These are phyloP conservation scores for Calocybe cyanea DNA, from an alignment of 768 basidiomycete genomes.

Conservation along the genomic window DNA sequence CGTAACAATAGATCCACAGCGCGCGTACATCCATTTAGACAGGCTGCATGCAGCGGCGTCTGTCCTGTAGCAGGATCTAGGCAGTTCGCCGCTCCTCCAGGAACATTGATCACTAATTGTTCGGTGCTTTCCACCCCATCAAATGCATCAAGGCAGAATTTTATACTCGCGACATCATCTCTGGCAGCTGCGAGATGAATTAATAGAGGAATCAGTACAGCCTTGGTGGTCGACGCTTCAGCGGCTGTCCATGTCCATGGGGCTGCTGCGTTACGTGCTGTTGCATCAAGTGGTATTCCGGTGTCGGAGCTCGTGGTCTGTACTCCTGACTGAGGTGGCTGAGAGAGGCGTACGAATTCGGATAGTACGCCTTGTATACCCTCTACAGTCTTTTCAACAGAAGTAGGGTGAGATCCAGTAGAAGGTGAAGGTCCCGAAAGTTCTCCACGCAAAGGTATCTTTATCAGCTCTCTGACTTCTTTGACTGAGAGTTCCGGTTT, in stretches of 20 bases:
- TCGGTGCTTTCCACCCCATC: slow-evolving; percentile 21
- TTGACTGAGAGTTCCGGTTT: slow-evolving; percentile 69
- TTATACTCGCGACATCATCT: slow-evolving; percentile 61
- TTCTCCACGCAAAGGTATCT: slow-evolving; percentile 83
- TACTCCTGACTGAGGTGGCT: slow-evolving; percentile 30
- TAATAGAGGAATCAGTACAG: slow-evolving; percentile 70
- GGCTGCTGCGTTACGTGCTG: slow-evolving; percentile 47
- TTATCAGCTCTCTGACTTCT: slow-evolving; percentile 73
- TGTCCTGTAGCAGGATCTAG: slow-evolving; percentile 67
- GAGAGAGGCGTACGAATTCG: slow-evolving; percentile 64
- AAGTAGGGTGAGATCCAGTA: slow-evolving; percentile 37
- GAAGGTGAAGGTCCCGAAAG: slow-evolving; percentile 56
- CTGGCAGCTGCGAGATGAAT: slow-evolving; percentile 75
- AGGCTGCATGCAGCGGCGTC: slow-evolving; percentile 77
- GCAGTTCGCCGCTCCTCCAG: slow-evolving; percentile 71
- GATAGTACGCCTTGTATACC: slow-evolving; percentile 62
- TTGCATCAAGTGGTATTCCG: slow-evolving; percentile 29
- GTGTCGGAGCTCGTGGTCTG: slow-evolving; percentile 31
- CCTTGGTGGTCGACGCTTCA: slow-evolving; percentile 67
- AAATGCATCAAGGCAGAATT: slow-evolving; percentile 50
- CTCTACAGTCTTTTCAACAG: slow-evolving; percentile 47
- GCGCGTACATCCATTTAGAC: slow-evolving; percentile 56
- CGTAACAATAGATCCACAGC: slow-evolving; percentile 51
- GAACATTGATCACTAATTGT: slow-evolving; percentile 36
- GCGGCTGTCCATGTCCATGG: slow-evolving; percentile 79